Evolutionary conservation across 495 filamentous ascomycete species (phyloP), one percentile per base, ranked within the genome.

Genomic region (Penicillium tannophilum): DNA sequence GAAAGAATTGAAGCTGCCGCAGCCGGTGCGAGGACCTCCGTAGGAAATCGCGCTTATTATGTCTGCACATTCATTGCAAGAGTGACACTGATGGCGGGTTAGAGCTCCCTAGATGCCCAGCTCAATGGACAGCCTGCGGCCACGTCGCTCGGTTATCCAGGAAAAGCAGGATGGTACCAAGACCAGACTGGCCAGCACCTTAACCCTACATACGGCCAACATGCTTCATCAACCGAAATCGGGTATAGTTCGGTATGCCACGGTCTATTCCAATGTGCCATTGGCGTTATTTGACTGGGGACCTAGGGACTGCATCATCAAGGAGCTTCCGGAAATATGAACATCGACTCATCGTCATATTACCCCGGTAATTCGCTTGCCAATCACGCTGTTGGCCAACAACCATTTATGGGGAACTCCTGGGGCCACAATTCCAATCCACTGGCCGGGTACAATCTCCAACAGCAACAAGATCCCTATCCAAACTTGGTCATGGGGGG

Each of bases 61-160:
- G 55, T 66, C 58, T 62, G 53, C 63, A 54, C 41, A 52, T 58
- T 36, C 50, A 30, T 64, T 64, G 44, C 31, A 59, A 58, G 56
- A 63, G 41, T 63, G 61, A 59, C 61, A 65, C 71, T 74, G 67
- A 74, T 68, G 61, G 63, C 58, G 56, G 63, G 55, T 58, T 71
- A 74, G 72, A 71, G 61, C 62, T 62, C 69, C 24, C 54, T 69
- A 42, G 51, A 64, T 53, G 52, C 70, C 26, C 63, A 62, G 33
- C 46, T 66, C 28, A 63, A 66, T 62, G 57, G 43, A 44, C 59
- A 61, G 45, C 35, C 47, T 19, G 59, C 51, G 16, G 54, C 54
- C 20, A 14, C 63, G 20, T 56, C 51, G 20, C 59, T 65, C 46
- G 63, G 59, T 7, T 36, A 56, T 24, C 51, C 54, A 23, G 61